Evolutionary conservation across 2,329 filamentous ascomycete species (phyloP).

Genomic region (Aspergillus nomiae): DNA sequence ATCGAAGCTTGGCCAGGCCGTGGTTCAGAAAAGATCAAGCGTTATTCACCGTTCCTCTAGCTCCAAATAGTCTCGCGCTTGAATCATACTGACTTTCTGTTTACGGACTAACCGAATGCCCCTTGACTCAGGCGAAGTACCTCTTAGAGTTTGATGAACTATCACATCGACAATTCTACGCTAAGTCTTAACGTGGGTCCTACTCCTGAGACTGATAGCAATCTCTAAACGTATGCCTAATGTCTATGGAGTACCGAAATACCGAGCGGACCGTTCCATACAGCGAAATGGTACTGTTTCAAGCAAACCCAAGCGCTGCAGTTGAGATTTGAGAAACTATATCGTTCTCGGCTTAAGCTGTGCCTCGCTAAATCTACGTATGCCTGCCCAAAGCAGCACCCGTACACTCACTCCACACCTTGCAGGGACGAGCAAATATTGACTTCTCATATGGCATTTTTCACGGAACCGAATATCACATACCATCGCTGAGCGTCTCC

Average conservation of each 20-base stretch:
- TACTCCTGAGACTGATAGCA: not conserved
- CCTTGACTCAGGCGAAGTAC: not conserved
- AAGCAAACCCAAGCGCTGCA: no score
- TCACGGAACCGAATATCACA: no score
- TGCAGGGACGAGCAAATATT: no score
- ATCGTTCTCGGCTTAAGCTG: no score
- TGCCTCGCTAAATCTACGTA: no score
- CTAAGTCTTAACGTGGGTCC: not conserved
- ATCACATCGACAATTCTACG: not conserved
- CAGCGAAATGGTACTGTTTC: not conserved
- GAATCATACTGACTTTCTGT: not conserved
- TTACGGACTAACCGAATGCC: not conserved
- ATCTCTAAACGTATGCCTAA: not conserved
- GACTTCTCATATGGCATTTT: no score
- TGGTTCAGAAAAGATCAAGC: no score
- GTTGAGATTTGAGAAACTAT: no score
- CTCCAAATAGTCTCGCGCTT: not conserved
- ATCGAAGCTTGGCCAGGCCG: not conserved
- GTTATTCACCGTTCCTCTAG: no score
- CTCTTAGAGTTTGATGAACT: not conserved
- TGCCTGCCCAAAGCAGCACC: no score
- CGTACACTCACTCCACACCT: no score
- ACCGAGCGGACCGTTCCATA: not conserved
- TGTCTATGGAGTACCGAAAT: not conserved
- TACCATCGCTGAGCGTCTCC: no score